Conservation (phyloP, 2,329 filamentous ascomycete genomes). For the Fusarium incarnatum region DNA sequence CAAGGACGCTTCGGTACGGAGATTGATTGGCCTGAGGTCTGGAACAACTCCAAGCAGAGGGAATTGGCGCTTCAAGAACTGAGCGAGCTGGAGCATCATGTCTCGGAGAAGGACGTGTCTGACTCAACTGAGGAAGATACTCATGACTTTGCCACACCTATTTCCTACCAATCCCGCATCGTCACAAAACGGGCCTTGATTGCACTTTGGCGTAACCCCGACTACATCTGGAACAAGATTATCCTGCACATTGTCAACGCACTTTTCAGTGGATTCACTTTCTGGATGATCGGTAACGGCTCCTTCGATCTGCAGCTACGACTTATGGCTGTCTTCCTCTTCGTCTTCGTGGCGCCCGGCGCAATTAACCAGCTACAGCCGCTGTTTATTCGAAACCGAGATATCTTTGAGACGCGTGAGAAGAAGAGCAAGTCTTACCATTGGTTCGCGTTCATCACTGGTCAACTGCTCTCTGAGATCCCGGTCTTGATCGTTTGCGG, state of each 20-base stretch:
- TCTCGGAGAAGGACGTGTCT: background rate
- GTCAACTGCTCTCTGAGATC: slow-evolving; percentile 60
- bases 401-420: slow-evolving; percentile 62
- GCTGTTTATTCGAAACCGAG: slow-evolving; percentile 59
- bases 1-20: slow-evolving; percentile 57
- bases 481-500: slow-evolving; percentile 59
- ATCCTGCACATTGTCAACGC: slow-evolving; percentile 64
- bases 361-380: slow-evolving; percentile 62
- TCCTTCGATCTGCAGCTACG: slow-evolving; percentile 64
- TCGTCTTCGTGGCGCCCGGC: slow-evolving; percentile 70
- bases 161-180: background rate
- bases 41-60: slow-evolving; percentile 72
- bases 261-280: slow-evolving; percentile 71
- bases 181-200: background rate
- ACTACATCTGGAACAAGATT: slow-evolving; percentile 75
- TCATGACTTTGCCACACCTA: background rate
- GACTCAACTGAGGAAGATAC: background rate
- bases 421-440: slow-evolving; percentile 66
- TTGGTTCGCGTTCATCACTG: slow-evolving; percentile 69
- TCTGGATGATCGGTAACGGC: slow-evolving; percentile 67
- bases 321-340: slow-evolving; percentile 72
- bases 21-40: slow-evolving; percentile 75
- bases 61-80: slow-evolving; percentile 60
- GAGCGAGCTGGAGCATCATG: background rate
- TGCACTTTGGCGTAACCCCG: slow-evolving; percentile 68